Evolutionary conservation across 768 basidiomycete species (phyloP).

Genomic region (Suillus hirtellus): DNA sequence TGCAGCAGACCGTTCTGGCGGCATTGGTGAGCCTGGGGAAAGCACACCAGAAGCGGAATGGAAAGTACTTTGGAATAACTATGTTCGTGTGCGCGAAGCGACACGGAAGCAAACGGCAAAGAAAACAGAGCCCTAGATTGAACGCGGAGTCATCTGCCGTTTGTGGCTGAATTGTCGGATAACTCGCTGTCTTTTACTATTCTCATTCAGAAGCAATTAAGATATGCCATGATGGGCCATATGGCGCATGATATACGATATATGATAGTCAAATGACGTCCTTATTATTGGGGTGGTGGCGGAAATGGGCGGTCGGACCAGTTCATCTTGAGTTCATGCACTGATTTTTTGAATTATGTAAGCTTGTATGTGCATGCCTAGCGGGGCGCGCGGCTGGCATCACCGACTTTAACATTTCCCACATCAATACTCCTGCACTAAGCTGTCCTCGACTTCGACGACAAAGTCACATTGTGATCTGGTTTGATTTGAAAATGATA

Average conservation of each 20-base stretch:
- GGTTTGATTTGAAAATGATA: neutral
- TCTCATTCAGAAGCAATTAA: neutral
- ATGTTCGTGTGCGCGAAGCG: constrained; percentile 46
- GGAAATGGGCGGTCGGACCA: neutral
- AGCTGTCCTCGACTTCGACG: neutral
- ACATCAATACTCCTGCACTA: no score
- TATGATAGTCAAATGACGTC: neutral
- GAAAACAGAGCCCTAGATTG: neutral
- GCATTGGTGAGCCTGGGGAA: constrained; percentile 45
- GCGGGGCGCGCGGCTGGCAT: no score
- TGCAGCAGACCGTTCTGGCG: constrained; percentile 35
- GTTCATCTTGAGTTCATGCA: neutral
- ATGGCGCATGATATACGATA: neutral
- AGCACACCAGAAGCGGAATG: constrained; percentile 61
- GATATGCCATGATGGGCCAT: neutral
- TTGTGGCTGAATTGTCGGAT: neutral
- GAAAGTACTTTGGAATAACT: constrained; percentile 61
- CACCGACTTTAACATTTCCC: no score
- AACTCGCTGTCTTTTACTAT: neutral
- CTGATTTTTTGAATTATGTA: neutral
- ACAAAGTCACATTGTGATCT: neutral
- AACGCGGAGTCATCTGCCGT: neutral
- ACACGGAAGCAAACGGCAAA: constrained; percentile 15
- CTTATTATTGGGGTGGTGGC: neutral
- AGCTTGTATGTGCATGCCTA: no score